These are phyloP conservation scores for Tranzscheliella williamsii DNA, from an alignment of 1,284 basidiomycete species.

Conservation along the genomic window DNA sequence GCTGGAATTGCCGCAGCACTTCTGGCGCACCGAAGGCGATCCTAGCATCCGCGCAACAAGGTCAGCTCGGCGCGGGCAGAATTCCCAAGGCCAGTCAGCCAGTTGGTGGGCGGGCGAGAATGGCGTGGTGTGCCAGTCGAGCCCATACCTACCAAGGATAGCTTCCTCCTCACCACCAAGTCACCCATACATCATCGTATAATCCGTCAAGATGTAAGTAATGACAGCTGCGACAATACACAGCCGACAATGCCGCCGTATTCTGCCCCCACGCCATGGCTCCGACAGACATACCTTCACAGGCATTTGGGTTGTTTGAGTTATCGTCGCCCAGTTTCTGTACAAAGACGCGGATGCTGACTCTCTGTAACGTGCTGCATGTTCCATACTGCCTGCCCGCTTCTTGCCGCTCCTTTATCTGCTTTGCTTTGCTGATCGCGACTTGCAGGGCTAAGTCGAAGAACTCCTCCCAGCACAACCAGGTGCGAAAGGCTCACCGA, in stretches of 20 bases:
- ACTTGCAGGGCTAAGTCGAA: conserved; percentile 55
- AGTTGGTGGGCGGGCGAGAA: neutral
- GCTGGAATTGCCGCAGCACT: conserved; percentile 40
- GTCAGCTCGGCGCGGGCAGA: neutral
- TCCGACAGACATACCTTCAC: conserved; percentile 3
- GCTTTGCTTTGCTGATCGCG: neutral
- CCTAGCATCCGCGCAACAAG: neutral
- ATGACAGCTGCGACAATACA: neutral
- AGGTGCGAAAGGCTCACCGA: conserved; percentile 85
- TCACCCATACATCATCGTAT: conserved; percentile 28
- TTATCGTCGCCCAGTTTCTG: neutral
- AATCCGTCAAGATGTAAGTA: conserved; percentile 45
- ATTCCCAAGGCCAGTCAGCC: neutral
- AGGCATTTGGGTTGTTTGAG: neutral
- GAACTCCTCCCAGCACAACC: conserved; percentile 59
- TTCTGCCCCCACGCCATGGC: neutral
- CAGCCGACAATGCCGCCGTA: neutral
- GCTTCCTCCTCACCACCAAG: conserved; percentile 31
- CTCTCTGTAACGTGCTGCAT: neutral
- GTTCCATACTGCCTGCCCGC: neutral
- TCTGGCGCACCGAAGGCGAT: too few relatives aligned
- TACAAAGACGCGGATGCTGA: neutral
- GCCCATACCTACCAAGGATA: conserved; percentile 6
- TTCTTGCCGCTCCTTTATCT: neutral
- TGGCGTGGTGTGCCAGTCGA: conserved; percentile 1